phyloP scores from a whole-genome alignment of 495 filamentous ascomycete genomes.

The Aspergillus indologenus region DNA sequence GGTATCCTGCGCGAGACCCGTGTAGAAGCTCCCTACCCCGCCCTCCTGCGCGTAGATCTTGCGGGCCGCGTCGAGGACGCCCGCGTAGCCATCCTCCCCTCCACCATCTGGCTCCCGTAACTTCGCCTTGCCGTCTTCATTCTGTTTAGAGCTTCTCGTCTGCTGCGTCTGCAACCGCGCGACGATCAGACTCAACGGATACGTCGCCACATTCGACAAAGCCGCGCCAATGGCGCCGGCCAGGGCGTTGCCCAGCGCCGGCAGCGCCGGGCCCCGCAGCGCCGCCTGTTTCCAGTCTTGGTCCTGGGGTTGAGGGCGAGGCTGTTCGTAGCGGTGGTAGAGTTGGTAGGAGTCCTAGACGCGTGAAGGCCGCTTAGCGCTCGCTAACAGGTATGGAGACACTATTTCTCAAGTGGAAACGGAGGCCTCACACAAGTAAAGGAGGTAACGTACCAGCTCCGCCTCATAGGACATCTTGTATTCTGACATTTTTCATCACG shows the following conservation, averaged over 20 bases:
- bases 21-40: constrained; percentile 68
- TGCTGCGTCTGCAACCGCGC: constrained; percentile 86
- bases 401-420: too few relatives aligned
- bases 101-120: not conserved
- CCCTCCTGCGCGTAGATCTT: constrained; percentile 74
- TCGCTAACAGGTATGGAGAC: not conserved
- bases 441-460: constrained; percentile 2
- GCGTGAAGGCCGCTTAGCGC: not conserved
- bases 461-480: not conserved
- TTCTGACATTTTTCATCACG: not conserved
- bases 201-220: constrained; percentile 73
- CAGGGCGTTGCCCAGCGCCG: constrained; percentile 82
- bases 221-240: constrained; percentile 77
- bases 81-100: constrained; percentile 50
- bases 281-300: constrained; percentile 36
- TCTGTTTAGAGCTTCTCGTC: constrained; percentile 44
- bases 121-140: not conserved
- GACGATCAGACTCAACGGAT: constrained; percentile 83
- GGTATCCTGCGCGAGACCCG: constrained; percentile 68
- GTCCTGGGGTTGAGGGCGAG: constrained; percentile 22
- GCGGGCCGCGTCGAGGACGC: constrained; percentile 62
- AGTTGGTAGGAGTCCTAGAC: constrained; percentile 49
- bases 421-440: too few relatives aligned
- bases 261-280: constrained; percentile 56
- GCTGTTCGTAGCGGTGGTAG: constrained; percentile 46